Conservation (phyloP, 345 rosid genomes). For the Citrus mangshanensis region DNA sequence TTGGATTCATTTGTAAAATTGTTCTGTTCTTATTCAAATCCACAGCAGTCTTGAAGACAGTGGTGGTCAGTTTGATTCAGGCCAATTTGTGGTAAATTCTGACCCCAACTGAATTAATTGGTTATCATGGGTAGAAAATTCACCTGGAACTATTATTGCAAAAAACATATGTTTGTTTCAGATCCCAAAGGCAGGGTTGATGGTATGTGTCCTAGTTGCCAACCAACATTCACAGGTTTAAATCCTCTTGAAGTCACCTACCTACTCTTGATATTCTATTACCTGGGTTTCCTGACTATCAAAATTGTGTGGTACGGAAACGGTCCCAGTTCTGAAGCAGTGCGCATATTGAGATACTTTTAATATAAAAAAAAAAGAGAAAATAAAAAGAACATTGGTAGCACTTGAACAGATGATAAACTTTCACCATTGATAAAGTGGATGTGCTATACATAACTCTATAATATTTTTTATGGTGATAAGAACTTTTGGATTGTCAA, state of each 20-base stretch:
- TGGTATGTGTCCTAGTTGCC: not conserved
- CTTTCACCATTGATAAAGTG: not conserved
- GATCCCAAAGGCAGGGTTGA: not conserved
- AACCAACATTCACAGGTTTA: not conserved
- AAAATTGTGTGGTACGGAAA: not conserved
- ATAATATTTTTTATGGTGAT: not conserved
- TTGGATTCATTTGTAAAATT: not conserved
- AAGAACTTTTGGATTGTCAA: not conserved
- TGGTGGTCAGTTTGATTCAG: not conserved
- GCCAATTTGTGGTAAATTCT: not conserved
- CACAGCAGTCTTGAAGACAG: not conserved
- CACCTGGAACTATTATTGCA: not conserved
- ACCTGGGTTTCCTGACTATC: not conserved
- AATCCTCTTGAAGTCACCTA: not conserved
- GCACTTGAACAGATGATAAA: not conserved
- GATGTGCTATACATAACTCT: not conserved
- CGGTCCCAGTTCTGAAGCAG: not conserved
- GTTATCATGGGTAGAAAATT: not conserved
- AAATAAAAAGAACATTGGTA: not conserved
- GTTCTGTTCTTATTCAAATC: not conserved
- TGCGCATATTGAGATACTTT: not conserved
- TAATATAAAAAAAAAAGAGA: not conserved
- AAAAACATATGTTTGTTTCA: not conserved
- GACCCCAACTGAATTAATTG: not conserved
- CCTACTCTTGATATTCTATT: not conserved